A percentile compares a stretch with the other conserved stretches of the same genome.
These are phyloP conservation scores for Rutstroemia sp. DNA, from an alignment of 2,329 filamentous ascomycete species.

Conservation along the genomic window DNA sequence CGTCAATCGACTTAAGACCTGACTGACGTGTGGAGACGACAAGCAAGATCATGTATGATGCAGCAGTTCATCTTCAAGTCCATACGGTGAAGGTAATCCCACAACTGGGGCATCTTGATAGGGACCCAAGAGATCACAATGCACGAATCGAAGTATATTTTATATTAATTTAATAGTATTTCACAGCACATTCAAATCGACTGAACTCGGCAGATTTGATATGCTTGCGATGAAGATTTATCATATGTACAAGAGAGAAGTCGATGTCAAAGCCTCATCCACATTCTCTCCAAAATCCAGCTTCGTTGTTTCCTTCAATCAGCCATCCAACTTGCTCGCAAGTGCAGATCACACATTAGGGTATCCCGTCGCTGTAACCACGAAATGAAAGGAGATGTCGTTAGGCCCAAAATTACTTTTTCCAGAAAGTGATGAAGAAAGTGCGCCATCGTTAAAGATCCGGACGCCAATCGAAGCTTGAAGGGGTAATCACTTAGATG, in stretches of 20 bases:
- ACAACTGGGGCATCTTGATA: no score
- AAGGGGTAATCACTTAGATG: slow-evolving; percentile 23
- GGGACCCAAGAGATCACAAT: no score
- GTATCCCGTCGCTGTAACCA: slow-evolving; percentile 17
- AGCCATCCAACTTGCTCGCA: slow-evolving; percentile 15
- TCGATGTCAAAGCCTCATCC: slow-evolving; percentile 9
- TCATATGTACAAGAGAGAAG: slow-evolving; percentile 11
- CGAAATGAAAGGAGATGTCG: slow-evolving; percentile 20
- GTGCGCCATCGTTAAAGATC: slow-evolving; percentile 17
- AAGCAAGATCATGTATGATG: no score
- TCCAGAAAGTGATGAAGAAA: neutral
- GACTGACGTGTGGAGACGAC: no score
- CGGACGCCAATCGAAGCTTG: slow-evolving; percentile 18
- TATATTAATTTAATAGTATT: slow-evolving; percentile 2
- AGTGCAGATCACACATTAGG: slow-evolving; percentile 16
- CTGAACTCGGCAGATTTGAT: neutral
- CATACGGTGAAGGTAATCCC: no score
- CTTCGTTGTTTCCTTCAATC: slow-evolving; percentile 1
- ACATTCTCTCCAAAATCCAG: slow-evolving; percentile 9
- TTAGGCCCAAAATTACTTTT: slow-evolving; percentile 20
- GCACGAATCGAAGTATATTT: neutral
- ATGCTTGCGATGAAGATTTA: slow-evolving; percentile 1
- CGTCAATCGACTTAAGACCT: no score
- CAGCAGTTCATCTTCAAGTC: no score
- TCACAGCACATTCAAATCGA: neutral